Evolutionary conservation across 257 asterid genomes (phyloP).

Genomic region (Solanum sparsipilum): DNA sequence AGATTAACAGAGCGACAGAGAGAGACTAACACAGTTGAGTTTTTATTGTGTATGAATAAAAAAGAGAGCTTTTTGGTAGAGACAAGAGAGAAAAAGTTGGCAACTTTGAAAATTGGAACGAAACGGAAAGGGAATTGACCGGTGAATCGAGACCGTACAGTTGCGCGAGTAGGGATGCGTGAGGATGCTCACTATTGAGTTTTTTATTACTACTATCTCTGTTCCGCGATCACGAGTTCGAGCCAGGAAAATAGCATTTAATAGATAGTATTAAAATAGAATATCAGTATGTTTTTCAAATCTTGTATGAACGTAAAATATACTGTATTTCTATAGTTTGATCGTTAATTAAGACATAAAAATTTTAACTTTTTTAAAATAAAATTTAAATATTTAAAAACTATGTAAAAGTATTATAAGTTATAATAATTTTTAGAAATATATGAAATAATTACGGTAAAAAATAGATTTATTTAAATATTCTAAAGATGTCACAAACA

Average conservation of each 20-base stretch:
- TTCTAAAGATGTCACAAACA: too few relatives aligned
- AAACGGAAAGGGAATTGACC: neutral
- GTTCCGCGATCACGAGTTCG: neutral
- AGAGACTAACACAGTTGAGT: neutral
- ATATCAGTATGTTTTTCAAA: too few relatives aligned
- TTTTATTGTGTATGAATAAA: neutral
- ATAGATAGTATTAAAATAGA: too few relatives aligned
- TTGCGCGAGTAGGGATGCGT: neutral
- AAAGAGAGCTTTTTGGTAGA: neutral
- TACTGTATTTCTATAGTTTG: neutral
- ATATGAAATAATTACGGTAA: fast-evolving
- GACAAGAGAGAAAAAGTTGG: neutral
- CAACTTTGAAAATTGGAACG: neutral
- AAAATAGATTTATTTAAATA: too few relatives aligned
- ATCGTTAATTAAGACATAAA: too few relatives aligned
- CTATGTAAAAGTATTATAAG: too few relatives aligned
- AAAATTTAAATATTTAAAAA: too few relatives aligned
- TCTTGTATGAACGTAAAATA: neutral
- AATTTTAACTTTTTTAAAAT: too few relatives aligned
- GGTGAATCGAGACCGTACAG: neutral
- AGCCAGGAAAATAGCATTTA: too few relatives aligned
- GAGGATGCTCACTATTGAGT: neutral
- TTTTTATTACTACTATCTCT: neutral
- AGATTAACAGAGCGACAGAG: neutral
- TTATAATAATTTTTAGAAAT: too few relatives aligned